These are phyloP conservation scores for Amanita polypyramis DNA, from an alignment of 768 basidiomycete genomes.

Conservation along the genomic window DNA sequence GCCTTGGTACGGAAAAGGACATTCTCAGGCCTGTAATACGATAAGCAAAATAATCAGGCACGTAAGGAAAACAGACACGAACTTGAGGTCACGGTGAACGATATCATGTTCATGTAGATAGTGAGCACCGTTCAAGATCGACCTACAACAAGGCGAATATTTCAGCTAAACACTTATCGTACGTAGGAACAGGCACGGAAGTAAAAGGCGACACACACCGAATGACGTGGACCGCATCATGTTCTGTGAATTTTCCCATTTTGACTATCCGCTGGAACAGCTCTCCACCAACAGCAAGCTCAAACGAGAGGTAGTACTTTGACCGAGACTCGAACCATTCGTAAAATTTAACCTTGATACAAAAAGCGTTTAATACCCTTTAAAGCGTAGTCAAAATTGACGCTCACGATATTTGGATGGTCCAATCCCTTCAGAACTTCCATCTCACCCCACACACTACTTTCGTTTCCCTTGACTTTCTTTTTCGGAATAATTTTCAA, in stretches of 20 bases:
- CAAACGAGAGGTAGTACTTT: slow-evolving; percentile 94
- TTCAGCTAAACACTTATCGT: slow-evolving; percentile 1
- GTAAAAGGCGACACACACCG: slow-evolving; percentile 33
- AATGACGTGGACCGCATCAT: slow-evolving; percentile 74
- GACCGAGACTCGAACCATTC: slow-evolving; percentile 93
- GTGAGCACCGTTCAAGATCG: slow-evolving; percentile 72
- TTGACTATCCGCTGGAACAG: slow-evolving; percentile 82
- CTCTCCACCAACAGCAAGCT: slow-evolving; percentile 90
- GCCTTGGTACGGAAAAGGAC: slow-evolving; percentile 83
- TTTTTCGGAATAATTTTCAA: slow-evolving; percentile 92
- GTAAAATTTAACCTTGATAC: slow-evolving; percentile 78
- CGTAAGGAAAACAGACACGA: slow-evolving; percentile 11
- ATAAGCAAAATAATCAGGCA: not conserved
- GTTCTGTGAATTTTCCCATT: slow-evolving; percentile 88
- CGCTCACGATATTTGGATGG: slow-evolving; percentile 81
- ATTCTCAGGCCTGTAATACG: slow-evolving; percentile 71
- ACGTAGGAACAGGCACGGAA: not conserved
- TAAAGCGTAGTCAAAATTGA: not conserved
- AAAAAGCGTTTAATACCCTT: not conserved
- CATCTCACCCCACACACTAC: slow-evolving; percentile 88
- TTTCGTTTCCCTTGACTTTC: slow-evolving; percentile 87
- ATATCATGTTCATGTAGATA: slow-evolving; percentile 91
- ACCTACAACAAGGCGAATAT: slow-evolving; percentile 31
- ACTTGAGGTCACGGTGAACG: slow-evolving; percentile 96
- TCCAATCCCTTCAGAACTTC: slow-evolving; percentile 81